Evolutionary conservation across 495 filamentous ascomycete species (phyloP), one percentile per base, ranked within the genome.

Genomic region (Niebla homalea): DNA sequence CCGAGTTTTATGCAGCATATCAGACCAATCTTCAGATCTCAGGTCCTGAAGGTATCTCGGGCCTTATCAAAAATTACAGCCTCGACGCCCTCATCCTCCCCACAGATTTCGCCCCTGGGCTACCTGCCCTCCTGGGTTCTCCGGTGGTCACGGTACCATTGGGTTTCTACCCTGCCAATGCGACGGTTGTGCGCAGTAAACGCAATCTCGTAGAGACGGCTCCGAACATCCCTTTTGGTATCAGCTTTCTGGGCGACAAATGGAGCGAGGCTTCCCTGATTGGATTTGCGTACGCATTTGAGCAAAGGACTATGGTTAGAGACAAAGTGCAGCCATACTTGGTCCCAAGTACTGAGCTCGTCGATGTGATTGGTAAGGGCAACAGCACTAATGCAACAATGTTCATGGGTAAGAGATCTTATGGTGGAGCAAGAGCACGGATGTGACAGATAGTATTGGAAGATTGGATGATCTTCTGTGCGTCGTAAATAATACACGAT

Each of bases 221-320:
- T 11, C 75, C 75, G 12, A 70, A 71, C 10, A 60, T 77, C 15
- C 76, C 75, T 25, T 78, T 80, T 52, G 78, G 79, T 1, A 58
- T 83, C 29, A 70, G 69, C 32, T 83, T 85, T 61, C 55, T 80
- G 46, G 81, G 78, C 0, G 43, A 48, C 1, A 69, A 67, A 38
- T 85, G 70, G 64, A 72, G 68, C 42, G 74, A 79, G 61, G 66
- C 64, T 46, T 68, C 58, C 43, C 64, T 82, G 43, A 77, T 85
- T 44, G 77, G 74, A n/a, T 71, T 75, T 62, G 80, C 79, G 25
- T 84, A 80, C 64, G 80, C 79, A 18, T 84, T 74, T 63, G 81
- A 85, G 66, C 81, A 85, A 62, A 62, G 70, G 51, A 83, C 77
- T n/a, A 63, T 60, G 62, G 66, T 70, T 4, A 56, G 76, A 43